These are phyloP conservation scores for Populus hybrid DNA, from an alignment of 441 rosid genomes.

Conservation along the genomic window DNA sequence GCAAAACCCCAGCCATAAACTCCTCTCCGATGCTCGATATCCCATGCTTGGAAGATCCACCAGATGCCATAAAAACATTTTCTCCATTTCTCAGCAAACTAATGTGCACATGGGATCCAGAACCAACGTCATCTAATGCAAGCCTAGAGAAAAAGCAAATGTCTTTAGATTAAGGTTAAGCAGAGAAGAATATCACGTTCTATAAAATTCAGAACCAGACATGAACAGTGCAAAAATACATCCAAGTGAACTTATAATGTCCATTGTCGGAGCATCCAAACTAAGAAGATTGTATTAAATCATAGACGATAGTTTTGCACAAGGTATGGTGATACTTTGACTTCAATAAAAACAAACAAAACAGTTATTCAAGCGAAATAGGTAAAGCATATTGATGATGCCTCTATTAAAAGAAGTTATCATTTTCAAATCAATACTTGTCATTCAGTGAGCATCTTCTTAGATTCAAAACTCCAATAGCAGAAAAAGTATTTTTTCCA, in stretches of 20 bases:
- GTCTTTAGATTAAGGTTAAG: not conserved
- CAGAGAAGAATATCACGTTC: not conserved
- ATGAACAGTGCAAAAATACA: not conserved
- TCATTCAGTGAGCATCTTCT: not conserved
- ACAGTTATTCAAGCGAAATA: not conserved
- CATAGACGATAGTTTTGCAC: not conserved
- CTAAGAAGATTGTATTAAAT: not conserved
- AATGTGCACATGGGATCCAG: constrained; percentile 95
- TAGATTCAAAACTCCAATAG: not conserved
- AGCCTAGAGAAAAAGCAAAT: constrained; percentile 42
- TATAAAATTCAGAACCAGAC: not conserved
- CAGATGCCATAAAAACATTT: constrained; percentile 76
- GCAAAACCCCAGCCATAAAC: constrained; percentile 93
- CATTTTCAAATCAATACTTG: not conserved
- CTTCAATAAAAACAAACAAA: not conserved
- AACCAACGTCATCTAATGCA: constrained; percentile 81
- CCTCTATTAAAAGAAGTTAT: not conserved
- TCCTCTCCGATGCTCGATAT: constrained; percentile 69
- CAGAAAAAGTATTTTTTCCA: constrained; percentile 1
- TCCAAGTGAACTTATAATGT: not conserved
- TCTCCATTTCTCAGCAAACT: constrained; percentile 78
- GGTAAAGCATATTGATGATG: not conserved
- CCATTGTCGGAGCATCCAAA: not conserved
- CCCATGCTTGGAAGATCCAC: constrained; percentile 57
- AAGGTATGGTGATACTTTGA: not conserved